Conservation (phyloP, 257 asterid genomes). For the Rhazya stricta region DNA sequence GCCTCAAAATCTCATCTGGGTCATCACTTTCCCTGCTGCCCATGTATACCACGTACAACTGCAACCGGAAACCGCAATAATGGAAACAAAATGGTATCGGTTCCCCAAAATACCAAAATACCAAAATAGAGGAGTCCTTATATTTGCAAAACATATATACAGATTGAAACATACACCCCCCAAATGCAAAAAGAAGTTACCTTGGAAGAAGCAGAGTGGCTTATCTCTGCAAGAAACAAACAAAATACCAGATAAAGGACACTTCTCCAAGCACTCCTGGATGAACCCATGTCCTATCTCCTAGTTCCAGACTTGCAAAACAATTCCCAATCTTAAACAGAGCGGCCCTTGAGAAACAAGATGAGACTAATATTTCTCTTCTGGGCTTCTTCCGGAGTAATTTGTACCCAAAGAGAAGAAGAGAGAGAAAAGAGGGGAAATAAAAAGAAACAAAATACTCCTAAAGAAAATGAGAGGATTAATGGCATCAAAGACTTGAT, state of each 20-base stretch:
- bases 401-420: neutral
- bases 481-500: constrained; percentile 5
- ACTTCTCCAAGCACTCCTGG: constrained; percentile 23
- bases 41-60: constrained; percentile 96
- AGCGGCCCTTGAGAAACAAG: constrained; percentile 17
- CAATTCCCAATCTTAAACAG: constrained; percentile 4
- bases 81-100: neutral
- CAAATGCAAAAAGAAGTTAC: constrained; percentile 22
- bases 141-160: neutral
- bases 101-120: neutral
- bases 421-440: neutral
- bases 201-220: constrained; percentile 62
- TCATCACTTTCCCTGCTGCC: constrained; percentile 64
- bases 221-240: constrained; percentile 40
- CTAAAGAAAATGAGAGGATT: neutral
- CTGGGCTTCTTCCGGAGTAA: neutral
- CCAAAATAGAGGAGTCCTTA: neutral
- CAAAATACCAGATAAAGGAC: constrained; percentile 32
- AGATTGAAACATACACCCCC: neutral
- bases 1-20: constrained; percentile 73
- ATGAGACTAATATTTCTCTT: neutral
- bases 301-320: constrained; percentile 12
- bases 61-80: constrained; percentile 9
- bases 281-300: constrained; percentile 45
- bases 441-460: neutral